Percentiles rank a stretch among this genome's conserved stretches.
These are phyloP conservation scores for Zea luxurians DNA, from an alignment of 176 grass and related monocot genomes.

Conservation along the genomic window DNA sequence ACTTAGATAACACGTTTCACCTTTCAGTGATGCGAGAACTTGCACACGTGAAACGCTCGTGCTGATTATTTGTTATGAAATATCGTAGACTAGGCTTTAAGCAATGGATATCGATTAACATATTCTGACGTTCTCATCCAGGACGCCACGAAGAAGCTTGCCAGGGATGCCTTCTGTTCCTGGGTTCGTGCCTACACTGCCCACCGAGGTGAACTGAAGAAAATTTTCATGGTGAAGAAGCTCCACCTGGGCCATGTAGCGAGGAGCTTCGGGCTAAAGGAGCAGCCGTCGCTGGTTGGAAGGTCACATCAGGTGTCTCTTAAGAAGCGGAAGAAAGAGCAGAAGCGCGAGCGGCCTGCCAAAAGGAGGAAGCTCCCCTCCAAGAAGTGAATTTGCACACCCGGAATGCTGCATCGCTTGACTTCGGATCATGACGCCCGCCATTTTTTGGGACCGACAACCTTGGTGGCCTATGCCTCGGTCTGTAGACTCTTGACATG, in stretches of 20 bases:
- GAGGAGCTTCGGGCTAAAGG: conserved; percentile 79
- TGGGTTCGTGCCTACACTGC: conserved; percentile 91
- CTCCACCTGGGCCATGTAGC: conserved; percentile 93
- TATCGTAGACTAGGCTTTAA: not conserved
- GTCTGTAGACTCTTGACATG: not conserved
- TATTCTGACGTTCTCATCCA: conserved; percentile 19
- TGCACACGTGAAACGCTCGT: not conserved
- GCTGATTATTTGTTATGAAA: not conserved
- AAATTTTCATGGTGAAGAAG: conserved; percentile 93
- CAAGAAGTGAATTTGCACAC: conserved; percentile 35
- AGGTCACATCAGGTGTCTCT: conserved; percentile 45
- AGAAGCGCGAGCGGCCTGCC: conserved; percentile 40
- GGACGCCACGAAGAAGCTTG: conserved; percentile 62
- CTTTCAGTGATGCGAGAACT: not conserved
- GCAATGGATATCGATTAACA: not conserved
- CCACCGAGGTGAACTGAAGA: conserved; percentile 88
- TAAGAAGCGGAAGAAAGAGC: conserved; percentile 18
- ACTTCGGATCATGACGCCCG: conserved; percentile 1
- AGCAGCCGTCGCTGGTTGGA: conserved; percentile 76
- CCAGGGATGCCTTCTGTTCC: conserved; percentile 84
- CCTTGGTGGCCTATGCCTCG: not conserved
- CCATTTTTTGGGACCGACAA: conserved; percentile 39
- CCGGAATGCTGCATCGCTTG: not conserved
- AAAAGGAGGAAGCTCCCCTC: conserved; percentile 57
- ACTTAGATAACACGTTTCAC: not conserved